Evolutionary conservation across 225 moss, liverwort and hornwort species (phyloP).

Genomic region (Physcomitrellopsis africana): DNA sequence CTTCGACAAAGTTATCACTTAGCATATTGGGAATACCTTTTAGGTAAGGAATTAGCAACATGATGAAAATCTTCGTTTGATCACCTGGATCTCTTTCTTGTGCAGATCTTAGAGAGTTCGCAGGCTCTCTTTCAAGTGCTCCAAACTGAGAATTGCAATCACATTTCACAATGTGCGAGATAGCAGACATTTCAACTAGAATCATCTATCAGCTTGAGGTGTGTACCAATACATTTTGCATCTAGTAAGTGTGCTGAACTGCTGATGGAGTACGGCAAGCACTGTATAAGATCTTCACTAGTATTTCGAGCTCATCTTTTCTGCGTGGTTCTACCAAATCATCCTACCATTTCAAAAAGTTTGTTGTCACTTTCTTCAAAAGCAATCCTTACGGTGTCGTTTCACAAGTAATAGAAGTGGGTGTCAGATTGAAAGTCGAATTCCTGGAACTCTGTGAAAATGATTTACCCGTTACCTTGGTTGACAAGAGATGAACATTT

Average conservation of each 20-base stretch:
- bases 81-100: background rate
- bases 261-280: no score
- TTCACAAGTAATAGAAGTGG: background rate
- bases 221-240: background rate
- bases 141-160: slow-evolving; percentile 58
- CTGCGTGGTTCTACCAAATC: no score
- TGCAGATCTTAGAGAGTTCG: slow-evolving; percentile 96
- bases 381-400: background rate
- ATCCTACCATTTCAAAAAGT: background rate
- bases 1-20: no score
- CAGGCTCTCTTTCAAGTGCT: slow-evolving; percentile 90
- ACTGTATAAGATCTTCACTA: no score
- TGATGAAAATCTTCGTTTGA: background rate
- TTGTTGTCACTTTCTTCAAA: background rate
- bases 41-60: background rate
- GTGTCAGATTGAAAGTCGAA: no score
- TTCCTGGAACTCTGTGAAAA: background rate
- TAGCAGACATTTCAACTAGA: no score
- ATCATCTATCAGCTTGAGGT: background rate
- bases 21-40: background rate
- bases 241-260: no score
- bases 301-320: no score
- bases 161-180: slow-evolving; percentile 36
- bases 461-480: slow-evolving; percentile 11
- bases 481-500: slow-evolving; percentile 52